Percentiles rank a stretch among this genome's conserved stretches.
phyloP scores from a whole-genome alignment of 192 early-diverging fungal genomes.

The Geranomyces michiganensis region DNA sequence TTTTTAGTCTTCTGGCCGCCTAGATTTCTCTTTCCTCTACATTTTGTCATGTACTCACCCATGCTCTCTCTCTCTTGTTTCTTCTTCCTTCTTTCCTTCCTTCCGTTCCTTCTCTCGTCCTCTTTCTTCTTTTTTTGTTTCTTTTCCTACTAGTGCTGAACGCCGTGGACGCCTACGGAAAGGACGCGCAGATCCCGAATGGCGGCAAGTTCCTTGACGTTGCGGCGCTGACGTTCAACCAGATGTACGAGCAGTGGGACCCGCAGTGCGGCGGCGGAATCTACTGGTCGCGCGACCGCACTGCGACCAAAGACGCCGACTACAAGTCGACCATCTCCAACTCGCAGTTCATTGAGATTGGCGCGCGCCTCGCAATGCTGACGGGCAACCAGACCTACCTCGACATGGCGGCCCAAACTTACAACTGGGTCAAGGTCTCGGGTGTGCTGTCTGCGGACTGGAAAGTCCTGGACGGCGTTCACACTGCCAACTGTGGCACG shows the following conservation, averaged over 20 bases:
- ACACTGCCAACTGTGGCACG: slow-evolving; percentile 15
- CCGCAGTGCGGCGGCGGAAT: slow-evolving; percentile 47
- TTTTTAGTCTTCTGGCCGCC: too few species aligned
- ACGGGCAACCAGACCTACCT: slow-evolving; percentile 37
- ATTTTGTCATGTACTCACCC: too few species aligned
- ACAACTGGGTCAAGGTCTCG: slow-evolving; percentile 42
- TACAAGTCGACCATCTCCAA: slow-evolving; percentile 53
- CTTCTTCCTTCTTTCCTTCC: not conserved
- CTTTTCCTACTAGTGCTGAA: slow-evolving; percentile 21
- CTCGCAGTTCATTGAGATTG: slow-evolving; percentile 38
- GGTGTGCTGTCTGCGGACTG: slow-evolving; percentile 25
- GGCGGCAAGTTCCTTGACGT: slow-evolving; percentile 31
- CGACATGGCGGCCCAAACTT: slow-evolving; percentile 31
- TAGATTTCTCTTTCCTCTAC: too few species aligned
- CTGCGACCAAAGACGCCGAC: slow-evolving; percentile 10
- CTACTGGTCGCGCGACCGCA: slow-evolving; percentile 48
- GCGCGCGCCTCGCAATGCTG: slow-evolving; percentile 37
- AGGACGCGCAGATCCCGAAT: slow-evolving; percentile 29
- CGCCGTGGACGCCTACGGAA: slow-evolving; percentile 35
- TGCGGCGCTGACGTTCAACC: slow-evolving; percentile 36
- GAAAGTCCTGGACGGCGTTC: slow-evolving; percentile 30
- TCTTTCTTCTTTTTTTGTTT: not conserved
- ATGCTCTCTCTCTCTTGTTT: not conserved
- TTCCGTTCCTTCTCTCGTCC: not conserved
- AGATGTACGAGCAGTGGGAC: slow-evolving; percentile 50